Conservation (phyloP, 441 rosid species). For the Erodium chrysanthum region DNA sequence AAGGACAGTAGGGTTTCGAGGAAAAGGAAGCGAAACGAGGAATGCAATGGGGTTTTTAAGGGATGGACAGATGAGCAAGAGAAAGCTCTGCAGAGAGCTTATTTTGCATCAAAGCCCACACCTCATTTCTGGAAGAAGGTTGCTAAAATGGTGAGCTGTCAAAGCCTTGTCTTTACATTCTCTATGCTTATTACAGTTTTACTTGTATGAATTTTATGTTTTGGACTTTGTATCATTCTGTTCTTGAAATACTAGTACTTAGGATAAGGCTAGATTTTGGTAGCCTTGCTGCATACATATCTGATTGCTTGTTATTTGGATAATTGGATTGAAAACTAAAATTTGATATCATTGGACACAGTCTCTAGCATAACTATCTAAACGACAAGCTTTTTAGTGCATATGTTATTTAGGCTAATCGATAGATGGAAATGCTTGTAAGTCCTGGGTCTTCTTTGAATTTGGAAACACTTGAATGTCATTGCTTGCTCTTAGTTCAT, state of each 20-base stretch:
- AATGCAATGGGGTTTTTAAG: background rate
- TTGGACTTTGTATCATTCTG: background rate
- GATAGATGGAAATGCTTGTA: too few relatives aligned
- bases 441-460: too few relatives aligned
- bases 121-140: constrained; percentile 91
- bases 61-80: constrained; percentile 4
- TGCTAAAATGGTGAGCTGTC: constrained; percentile 52
- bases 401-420: too few relatives aligned
- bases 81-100: constrained; percentile 51
- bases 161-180: constrained; percentile 1
- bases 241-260: background rate
- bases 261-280: background rate
- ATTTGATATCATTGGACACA: too few relatives aligned
- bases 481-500: too few relatives aligned
- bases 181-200: too few relatives aligned
- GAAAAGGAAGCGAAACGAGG: background rate
- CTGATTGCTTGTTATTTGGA: background rate
- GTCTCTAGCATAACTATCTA: too few relatives aligned
- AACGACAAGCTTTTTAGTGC: background rate
- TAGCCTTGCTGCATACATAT: background rate
- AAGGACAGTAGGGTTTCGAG: background rate
- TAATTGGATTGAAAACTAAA: too few relatives aligned
- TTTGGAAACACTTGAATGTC: too few relatives aligned
- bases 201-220: background rate
- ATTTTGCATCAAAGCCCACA: constrained; percentile 51